Evolutionary conservation across 2,329 filamentous ascomycete species (phyloP), one percentile per base, ranked within the genome.

Genomic region (Aspergillus texensis): DNA sequence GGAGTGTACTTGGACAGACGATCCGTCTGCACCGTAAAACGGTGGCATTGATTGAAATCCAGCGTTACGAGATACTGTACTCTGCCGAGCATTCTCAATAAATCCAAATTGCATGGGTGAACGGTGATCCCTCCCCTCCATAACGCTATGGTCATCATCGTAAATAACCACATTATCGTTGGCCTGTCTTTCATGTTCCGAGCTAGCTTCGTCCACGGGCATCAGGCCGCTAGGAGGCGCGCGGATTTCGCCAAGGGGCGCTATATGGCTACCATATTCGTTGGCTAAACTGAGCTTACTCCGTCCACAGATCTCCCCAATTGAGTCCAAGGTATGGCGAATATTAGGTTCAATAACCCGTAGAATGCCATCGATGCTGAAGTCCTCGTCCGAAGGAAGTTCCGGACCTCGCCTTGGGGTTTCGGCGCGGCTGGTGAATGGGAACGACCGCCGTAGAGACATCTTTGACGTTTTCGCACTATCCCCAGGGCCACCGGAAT

Each of bases 281-380:
- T 89, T 86, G 11, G 87, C 86, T 63, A 89, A 76, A 68, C 86
- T 88, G 70, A 88, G 77, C 67, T 83, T 83, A 73, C 85, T 89
- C 63, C 85, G 81, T 4, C 87, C 86, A 67, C 85, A 87, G 64
- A 89, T 88, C 68, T 88, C 85, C 28, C 86, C 86, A 67, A 89
- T 89, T 19, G 85, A 84, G 70, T 88, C 84, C 59, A 89, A 81
- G 11, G 86, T 86, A 16, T 77, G 77, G 65, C 84, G 79, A 54
- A 89, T 86, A 67, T 88, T 86, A 14, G 85, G 82, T 61, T 88
- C 84, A 61, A 87, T 84, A 32, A 85, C 83, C 28, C 80, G 80
- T 16, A 87, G 76, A 63, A 87, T 86, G 32, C 81, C 81, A 34
- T 83, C 83, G 67, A 87, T 86, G 57, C 83, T 83, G 71, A 86